These are phyloP conservation scores for Astrothelium macrocarpum DNA, from an alignment of 495 filamentous ascomycete species.

Conservation along the genomic window DNA sequence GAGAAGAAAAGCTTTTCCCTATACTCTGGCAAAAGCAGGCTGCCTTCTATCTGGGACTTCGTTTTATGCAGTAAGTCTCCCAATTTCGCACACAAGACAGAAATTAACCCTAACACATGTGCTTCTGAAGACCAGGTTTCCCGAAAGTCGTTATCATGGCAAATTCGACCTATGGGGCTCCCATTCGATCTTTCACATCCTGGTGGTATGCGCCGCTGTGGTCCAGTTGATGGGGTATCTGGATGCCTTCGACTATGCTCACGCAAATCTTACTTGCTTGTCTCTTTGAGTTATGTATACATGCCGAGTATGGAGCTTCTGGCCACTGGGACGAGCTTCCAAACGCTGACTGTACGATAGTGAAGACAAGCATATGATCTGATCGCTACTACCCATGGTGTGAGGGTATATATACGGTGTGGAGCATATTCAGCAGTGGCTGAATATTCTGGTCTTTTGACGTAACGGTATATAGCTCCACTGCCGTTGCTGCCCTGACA, in stretches of 20 bases:
- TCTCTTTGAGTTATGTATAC: constrained; percentile 2
- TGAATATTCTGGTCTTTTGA: too few species aligned
- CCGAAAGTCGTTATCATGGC: constrained; percentile 9
- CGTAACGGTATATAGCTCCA: too few species aligned
- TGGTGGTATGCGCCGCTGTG: constrained; percentile 9
- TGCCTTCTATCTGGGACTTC: constrained; percentile 15
- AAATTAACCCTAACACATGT: constrained; percentile 13
- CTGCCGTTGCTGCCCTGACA: too few species aligned
- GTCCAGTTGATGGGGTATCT: constrained; percentile 12
- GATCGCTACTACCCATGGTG: not conserved
- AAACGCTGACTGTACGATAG: constrained; percentile 1
- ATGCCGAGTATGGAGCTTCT: constrained; percentile 3
- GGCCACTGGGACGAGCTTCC: constrained; percentile 1
- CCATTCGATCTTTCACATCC: constrained; percentile 12
- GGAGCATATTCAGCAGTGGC: too few species aligned
- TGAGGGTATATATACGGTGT: too few species aligned
- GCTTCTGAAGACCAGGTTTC: constrained; percentile 12
- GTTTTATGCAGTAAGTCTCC: constrained; percentile 13
- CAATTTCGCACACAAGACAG: constrained; percentile 10
- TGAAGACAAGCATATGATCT: constrained; percentile 3
- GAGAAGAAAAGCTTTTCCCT: constrained; percentile 24
- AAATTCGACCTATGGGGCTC: constrained; percentile 14
- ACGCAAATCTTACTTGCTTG: constrained; percentile 27
- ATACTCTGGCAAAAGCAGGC: constrained; percentile 26
- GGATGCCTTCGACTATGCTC: constrained; percentile 23